Evolutionary conservation across 1,284 basidiomycete genomes (phyloP), one percentile per base, ranked within the genome.

Genomic region (Irpex sp.): DNA sequence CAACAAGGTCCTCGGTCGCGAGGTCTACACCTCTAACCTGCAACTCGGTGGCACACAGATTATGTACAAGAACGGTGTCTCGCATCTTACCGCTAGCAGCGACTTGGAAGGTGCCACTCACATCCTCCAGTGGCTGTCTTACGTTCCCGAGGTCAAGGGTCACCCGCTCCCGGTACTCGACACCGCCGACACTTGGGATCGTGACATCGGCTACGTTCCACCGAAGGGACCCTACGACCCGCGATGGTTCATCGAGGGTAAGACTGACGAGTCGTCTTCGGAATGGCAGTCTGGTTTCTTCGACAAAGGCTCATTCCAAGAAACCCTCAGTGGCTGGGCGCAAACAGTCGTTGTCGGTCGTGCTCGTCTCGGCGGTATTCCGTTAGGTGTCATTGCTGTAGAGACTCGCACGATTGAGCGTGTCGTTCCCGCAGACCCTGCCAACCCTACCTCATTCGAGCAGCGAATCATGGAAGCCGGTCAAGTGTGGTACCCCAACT

Each of bases 61-160:
- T 81, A 98, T 98, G 95, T 93, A 95, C 87, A 97, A 97, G 86
- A 98, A 98, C 74, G 97, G 97, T 79, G 94, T 99, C 61, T 98
- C 97, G 13, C 97, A 99, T 76, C 80, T 99, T 59, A 96, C 93
- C 2, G 96, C 97, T 31, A 87, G 86, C 70, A 97, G 95, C 74
- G 97, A 99, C 75, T 81, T 99, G 39, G 93, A 98, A 75, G 95
- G 96, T 68, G 94, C 95, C 19, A 88, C 90, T 9, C 91, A 95
- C 65, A 97, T 97, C 70, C 79, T 99, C 64, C 89, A 95, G 72
- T 99, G 97, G 95, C 78, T 99, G 67, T 94, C 95, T 15, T 99
- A 94, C 76, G 85, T 99, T 21, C 97, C 95, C 9, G 90, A 92
- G 68, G 81, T 81, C 68, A 93, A 90, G 72, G 89, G 89, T 64